Percentiles rank a stretch among this genome's conserved stretches.
Conservation (phyloP, 2,329 filamentous ascomycete species). For the Calonectria naviculata region DNA sequence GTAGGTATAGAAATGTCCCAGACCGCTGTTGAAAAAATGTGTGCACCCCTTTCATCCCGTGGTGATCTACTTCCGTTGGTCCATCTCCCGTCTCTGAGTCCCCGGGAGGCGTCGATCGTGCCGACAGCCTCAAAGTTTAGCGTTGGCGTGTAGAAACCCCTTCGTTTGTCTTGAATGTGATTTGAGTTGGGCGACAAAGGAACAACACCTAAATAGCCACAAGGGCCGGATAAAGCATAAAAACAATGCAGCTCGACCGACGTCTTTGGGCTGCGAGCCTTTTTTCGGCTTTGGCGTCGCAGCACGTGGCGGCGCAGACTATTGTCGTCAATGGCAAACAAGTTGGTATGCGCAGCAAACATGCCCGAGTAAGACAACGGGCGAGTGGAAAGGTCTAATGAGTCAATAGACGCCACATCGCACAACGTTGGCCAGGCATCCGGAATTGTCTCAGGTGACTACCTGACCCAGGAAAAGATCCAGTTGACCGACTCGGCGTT, state of each 20-base stretch:
- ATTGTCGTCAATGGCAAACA: slow-evolving; percentile 27
- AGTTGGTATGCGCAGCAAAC: slow-evolving; percentile 13
- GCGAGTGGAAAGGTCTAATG: background rate
- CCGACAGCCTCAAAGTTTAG: background rate
- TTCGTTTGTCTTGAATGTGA: background rate
- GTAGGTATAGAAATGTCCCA: background rate
- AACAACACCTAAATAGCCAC: background rate
- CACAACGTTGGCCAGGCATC: slow-evolving; percentile 14
- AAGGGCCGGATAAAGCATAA: background rate
- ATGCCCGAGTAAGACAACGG: background rate
- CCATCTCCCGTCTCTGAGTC: background rate
- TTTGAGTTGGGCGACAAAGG: background rate
- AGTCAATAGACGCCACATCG: slow-evolving; percentile 17
- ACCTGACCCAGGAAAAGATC: slow-evolving; percentile 28
- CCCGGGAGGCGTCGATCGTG: slow-evolving; percentile 6
- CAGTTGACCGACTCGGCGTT: slow-evolving; percentile 28
- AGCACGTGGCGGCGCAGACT: slow-evolving; percentile 19
- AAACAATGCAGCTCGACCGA: slow-evolving; percentile 26
- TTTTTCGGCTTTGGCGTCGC: slow-evolving; percentile 7
- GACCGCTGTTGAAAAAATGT: background rate
- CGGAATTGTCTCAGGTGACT: slow-evolving; percentile 26
- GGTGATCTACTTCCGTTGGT: background rate
- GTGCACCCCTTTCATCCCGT: background rate
- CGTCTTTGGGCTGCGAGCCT: slow-evolving; percentile 20
- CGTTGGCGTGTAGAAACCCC: background rate